Conservation (phyloP, 345 rosid species). For the Lenwebbia sp. region DNA sequence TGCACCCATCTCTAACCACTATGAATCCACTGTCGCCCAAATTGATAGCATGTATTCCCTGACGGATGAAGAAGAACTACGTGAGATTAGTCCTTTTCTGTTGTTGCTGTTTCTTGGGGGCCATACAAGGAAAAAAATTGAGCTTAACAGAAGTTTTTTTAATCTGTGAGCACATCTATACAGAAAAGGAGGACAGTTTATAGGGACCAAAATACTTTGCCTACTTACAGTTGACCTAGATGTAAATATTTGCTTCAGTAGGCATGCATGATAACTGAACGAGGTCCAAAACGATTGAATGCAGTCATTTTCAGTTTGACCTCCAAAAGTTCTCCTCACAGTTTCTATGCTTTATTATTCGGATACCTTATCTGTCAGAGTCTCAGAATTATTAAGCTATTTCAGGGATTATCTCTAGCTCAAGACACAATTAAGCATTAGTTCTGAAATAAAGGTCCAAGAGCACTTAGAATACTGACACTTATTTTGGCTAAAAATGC, state of each 20-base stretch:
- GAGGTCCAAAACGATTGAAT: neutral
- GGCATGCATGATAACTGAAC: neutral
- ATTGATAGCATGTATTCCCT: slow-evolving; percentile 78
- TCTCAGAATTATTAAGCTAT: neutral
- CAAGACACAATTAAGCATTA: neutral
- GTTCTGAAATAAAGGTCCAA: neutral
- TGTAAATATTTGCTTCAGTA: neutral
- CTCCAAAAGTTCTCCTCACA: neutral
- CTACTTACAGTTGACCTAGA: neutral
- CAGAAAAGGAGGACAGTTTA: neutral
- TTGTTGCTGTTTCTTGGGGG: neutral
- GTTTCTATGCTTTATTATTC: neutral
- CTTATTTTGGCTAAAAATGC: neutral
- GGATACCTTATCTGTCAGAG: neutral
- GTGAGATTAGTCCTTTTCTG: neutral
- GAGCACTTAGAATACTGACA: neutral
- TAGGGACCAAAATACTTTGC: neutral
- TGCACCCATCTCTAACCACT: slow-evolving; percentile 75
- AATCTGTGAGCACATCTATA: neutral
- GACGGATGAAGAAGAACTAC: neutral
- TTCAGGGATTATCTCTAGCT: neutral
- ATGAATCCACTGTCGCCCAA: slow-evolving; percentile 97
- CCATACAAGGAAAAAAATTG: neutral
- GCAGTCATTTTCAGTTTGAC: neutral
- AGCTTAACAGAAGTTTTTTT: neutral